Evolutionary conservation across 345 rosid genomes (phyloP).

Genomic region (Gossypium raimondii): DNA sequence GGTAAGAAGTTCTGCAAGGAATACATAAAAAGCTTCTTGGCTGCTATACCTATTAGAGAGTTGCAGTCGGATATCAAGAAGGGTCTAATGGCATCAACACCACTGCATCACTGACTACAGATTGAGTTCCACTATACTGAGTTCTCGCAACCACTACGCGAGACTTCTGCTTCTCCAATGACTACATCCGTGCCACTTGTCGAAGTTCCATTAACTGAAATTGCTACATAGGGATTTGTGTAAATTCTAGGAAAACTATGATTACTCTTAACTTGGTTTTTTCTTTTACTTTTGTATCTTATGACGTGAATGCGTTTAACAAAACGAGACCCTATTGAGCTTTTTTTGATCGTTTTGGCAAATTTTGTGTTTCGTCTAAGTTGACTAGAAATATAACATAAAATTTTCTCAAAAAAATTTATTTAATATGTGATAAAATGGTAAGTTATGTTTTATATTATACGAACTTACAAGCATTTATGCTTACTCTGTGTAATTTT

Average conservation of each 20-base stretch:
- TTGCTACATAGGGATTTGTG: slow-evolving; percentile 28
- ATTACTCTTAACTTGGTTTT: slow-evolving; percentile 16
- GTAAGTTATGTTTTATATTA: too few species aligned
- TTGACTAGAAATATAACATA: slow-evolving; percentile 9
- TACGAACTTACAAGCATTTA: too few species aligned
- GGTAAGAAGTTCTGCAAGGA: slow-evolving; percentile 95
- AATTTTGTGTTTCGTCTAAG: slow-evolving; percentile 11
- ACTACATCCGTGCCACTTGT: slow-evolving; percentile 5
- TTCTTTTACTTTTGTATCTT: slow-evolving; percentile 10
- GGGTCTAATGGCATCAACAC: slow-evolving; percentile 66
- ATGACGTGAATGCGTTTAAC: slow-evolving; percentile 26
- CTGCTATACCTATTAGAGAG: slow-evolving; percentile 90
- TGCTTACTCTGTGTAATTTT: too few species aligned
- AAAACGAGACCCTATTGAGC: slow-evolving; percentile 22
- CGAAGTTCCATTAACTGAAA: slow-evolving; percentile 27
- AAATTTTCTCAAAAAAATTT: background rate
- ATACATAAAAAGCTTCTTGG: slow-evolving; percentile 90
- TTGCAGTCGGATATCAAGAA: slow-evolving; percentile 80
- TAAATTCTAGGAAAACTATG: slow-evolving; percentile 35
- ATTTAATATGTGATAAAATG: too few species aligned
- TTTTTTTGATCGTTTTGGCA: slow-evolving; percentile 13
- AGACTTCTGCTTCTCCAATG: slow-evolving; percentile 23
- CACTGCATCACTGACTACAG: slow-evolving; percentile 80
- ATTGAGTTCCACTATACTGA: slow-evolving; percentile 81
- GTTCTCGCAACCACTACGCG: slow-evolving; percentile 22